Conservation (phyloP, 176 grass and related monocot species). For the Microstegium vimineum region DNA sequence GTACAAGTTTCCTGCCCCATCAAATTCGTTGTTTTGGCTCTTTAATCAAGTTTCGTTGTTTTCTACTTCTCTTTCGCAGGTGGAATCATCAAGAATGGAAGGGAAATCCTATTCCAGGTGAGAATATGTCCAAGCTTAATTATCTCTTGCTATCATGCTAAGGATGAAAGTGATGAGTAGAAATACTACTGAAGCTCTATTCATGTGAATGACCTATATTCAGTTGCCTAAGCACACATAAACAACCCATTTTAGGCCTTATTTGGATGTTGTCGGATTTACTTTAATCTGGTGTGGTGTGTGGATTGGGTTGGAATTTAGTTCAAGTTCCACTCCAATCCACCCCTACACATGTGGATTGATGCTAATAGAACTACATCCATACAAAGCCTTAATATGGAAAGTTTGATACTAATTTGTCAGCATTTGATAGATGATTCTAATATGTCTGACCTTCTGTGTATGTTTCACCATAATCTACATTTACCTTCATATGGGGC, state of each 20-base stretch:
- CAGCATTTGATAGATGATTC: not conserved
- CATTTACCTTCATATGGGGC: not conserved
- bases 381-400: no score
- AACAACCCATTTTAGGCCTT: not conserved
- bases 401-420: not conserved
- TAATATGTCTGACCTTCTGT: not conserved
- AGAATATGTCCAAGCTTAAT: not conserved
- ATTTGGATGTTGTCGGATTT: no score
- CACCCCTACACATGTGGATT: no score
- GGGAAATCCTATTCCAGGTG: conserved; percentile 91
- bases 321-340: no score
- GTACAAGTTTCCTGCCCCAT: not conserved
- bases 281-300: no score
- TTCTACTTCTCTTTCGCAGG: conserved; percentile 16
- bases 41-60: not conserved
- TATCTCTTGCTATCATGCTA: not conserved
- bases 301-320: no score
- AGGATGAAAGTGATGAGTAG: not conserved
- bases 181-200: not conserved
- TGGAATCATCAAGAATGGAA: conserved; percentile 67
- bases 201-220: not conserved
- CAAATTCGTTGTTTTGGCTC: not conserved
- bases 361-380: no score
- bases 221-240: not conserved
- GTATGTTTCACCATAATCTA: not conserved